phyloP scores from a whole-genome alignment of 2,329 filamentous ascomycete species.

The Neofusicoccum cordaticola region DNA sequence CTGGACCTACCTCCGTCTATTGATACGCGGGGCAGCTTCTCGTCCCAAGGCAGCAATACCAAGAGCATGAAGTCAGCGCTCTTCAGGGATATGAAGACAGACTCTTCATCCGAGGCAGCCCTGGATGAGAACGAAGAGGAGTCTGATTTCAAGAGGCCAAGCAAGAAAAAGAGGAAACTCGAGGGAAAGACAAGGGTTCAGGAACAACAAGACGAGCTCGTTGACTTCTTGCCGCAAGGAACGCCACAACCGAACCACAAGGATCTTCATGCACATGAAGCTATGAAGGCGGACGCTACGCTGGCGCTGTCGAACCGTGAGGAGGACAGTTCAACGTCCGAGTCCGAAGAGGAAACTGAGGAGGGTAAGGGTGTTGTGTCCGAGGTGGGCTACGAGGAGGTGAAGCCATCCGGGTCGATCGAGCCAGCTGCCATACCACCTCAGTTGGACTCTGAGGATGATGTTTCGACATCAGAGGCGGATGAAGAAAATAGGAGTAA shows the following conservation, averaged over 20 bases:
- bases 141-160: not conserved
- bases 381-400: too few relatives aligned
- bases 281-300: too few relatives aligned
- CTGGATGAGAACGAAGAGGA: not conserved
- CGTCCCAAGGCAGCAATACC: not conserved
- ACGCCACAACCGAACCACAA: not conserved
- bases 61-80: not conserved
- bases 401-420: too few relatives aligned
- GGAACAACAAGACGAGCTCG: not conserved
- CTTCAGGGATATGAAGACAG: not conserved
- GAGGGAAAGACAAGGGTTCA: not conserved
- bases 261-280: too few relatives aligned
- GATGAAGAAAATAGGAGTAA: too few relatives aligned
- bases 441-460: too few relatives aligned
- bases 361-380: not conserved
- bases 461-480: too few relatives aligned
- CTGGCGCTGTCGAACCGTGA: too few relatives aligned
- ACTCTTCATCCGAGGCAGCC: not conserved
- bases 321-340: too few relatives aligned
- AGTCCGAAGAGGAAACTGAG: not conserved
- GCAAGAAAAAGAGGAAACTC: not conserved
- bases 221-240: not conserved
- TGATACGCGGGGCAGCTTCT: too few relatives aligned
- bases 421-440: too few relatives aligned
- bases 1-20: too few relatives aligned